Percentiles rank a stretch among this genome's conserved stretches.
phyloP scores from a whole-genome alignment of 352 stramenopile genomes.

The Pythium apleroticum region DNA sequence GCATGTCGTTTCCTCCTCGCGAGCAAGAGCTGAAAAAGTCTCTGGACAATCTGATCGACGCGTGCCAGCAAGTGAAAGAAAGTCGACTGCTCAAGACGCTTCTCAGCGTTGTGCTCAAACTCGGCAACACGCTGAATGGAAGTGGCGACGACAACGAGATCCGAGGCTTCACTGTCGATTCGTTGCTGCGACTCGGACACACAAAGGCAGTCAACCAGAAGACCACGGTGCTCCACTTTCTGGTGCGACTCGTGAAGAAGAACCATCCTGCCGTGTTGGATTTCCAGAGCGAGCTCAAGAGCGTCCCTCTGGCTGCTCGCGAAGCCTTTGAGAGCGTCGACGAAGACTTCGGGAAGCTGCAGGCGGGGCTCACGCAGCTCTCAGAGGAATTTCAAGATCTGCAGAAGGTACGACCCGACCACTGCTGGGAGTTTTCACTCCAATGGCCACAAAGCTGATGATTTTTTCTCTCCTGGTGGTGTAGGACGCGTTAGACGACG shows the following conservation, averaged over 20 bases:
- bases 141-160: constrained; percentile 85
- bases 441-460: background rate
- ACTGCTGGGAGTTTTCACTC: background rate
- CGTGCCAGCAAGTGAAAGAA: constrained; percentile 93
- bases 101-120: constrained; percentile 96
- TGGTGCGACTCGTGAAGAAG: constrained; percentile 95
- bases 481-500: constrained; percentile 11
- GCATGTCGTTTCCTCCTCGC: constrained; percentile 68
- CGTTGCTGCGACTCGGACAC: constrained; percentile 89
- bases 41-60: constrained; percentile 83
- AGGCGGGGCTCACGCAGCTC: constrained; percentile 48
- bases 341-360: constrained; percentile 62
- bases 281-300: constrained; percentile 90
- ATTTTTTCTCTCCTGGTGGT: background rate
- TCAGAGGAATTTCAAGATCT: constrained; percentile 45
- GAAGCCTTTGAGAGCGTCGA: constrained; percentile 72
- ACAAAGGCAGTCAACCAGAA: constrained; percentile 97
- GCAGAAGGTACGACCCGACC: constrained; percentile 35
- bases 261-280: constrained; percentile 92
- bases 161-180: constrained; percentile 95
- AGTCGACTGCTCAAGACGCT: constrained; percentile 93
- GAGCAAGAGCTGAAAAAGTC: constrained; percentile 81
- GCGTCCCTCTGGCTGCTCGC: constrained; percentile 81
- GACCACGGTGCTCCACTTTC: constrained; percentile 97
- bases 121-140: constrained; percentile 97